Evolutionary conservation across 164 flowering plant genomes (phyloP), one percentile per base, ranked within the genome.

Genomic region (Euptelea pleiosperma): DNA sequence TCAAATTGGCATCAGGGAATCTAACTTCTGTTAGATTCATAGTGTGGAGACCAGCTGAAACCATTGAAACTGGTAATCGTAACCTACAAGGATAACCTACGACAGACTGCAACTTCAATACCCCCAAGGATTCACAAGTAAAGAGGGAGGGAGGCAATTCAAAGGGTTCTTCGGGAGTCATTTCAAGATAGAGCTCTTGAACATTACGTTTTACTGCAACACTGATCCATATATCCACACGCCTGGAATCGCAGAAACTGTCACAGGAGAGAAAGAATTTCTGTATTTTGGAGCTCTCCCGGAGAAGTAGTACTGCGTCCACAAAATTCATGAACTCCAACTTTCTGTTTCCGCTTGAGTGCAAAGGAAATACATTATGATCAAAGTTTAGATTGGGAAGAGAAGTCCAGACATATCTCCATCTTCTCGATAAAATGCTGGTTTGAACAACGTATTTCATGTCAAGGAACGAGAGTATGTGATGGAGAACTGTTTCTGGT

Each of bases 351-450:
- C 28, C 11, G 2, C 41, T 8, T 37, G 6, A 6, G 14, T 11
- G 33, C 14, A 10, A 15, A 1, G 3, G 6, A 9, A 29, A 29
- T 29, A 10, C 2, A 37, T 11, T 12, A 11, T 37, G 41, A 22
- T 35, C 29, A 6, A 57, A 15, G 14, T 26, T 22, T 28, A 57
- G 26, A 43, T 8, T 15, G 9, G 24, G 60, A 42, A 40, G 24
- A 40, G 21, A n/a, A n/a, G 18, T 43, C 60, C 60, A 40, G 2
- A 41, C 8, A 41, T 41, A 8, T 25, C 46, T 57, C 60, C 60
- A 57, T 25, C 11, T 16, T 24, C 3, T 57, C 6, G 50, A 6
- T 8, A 42, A 43, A 11, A 43, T 19, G n/a, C 37, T 41, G 3
- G 60, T 42, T 42, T 22, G n/a, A 1, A 42, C 37, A 2, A 21